Percentiles rank a stretch among this genome's conserved stretches.
These are phyloP conservation scores for Albizia julibrissin DNA, from an alignment of 306 rosid species.

Conservation along the genomic window DNA sequence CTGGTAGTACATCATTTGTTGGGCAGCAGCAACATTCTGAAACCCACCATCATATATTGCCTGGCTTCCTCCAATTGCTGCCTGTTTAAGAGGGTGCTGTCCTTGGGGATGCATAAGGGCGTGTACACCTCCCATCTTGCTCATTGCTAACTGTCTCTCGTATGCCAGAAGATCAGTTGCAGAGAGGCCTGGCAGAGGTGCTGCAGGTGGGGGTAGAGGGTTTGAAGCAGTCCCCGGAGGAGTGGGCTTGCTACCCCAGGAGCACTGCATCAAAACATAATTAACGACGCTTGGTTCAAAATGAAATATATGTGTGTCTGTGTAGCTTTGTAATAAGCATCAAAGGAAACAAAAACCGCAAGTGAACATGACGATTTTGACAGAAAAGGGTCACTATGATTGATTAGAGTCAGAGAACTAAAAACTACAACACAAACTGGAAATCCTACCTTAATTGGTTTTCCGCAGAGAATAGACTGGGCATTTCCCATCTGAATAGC, in stretches of 20 bases:
- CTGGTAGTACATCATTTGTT: constrained; percentile 98
- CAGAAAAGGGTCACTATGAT: not conserved
- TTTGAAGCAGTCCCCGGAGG: constrained; percentile 90
- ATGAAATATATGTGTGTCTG: not conserved
- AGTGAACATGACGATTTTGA: not conserved
- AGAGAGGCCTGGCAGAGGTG: constrained; percentile 67
- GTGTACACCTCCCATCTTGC: constrained; percentile 92
- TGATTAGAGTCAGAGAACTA: not conserved
- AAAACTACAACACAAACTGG: not conserved
- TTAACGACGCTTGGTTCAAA: not conserved
- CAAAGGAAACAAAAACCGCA: not conserved
- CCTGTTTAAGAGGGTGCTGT: constrained; percentile 84
- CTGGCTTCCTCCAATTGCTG: constrained; percentile 92
- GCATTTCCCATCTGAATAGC: constrained; percentile 94
- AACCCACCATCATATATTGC: constrained; percentile 96
- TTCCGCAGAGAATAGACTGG: constrained; percentile 72
- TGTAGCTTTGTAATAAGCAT: not conserved
- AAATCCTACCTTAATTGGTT: constrained; percentile 76
- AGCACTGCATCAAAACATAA: constrained; percentile 56
- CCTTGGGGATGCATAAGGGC: constrained; percentile 82
- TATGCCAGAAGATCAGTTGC: constrained; percentile 70
- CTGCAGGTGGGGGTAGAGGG: constrained; percentile 94
- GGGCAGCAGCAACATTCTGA: constrained; percentile 92
- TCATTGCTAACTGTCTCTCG: constrained; percentile 85
- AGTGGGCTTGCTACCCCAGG: constrained; percentile 99